These are phyloP conservation scores for Acacia pycnantha DNA, from an alignment of 331 rosid genomes.

Conservation along the genomic window DNA sequence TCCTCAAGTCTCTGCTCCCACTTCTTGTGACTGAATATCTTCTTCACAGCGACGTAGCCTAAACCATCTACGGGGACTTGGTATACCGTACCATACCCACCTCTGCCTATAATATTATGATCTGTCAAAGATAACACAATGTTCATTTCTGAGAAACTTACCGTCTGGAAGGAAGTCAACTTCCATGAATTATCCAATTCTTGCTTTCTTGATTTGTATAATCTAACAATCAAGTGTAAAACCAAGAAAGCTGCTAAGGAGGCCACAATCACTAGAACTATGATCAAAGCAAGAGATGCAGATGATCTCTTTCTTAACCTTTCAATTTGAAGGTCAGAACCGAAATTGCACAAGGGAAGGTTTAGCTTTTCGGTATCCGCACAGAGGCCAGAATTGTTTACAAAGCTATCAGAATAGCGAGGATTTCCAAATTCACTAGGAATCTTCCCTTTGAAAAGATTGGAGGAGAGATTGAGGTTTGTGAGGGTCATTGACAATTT, in stretches of 20 bases:
- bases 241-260: conserved; percentile 19
- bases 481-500: neutral
- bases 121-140: conserved; percentile 45
- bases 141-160: conserved; percentile 40
- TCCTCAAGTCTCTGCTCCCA: conserved; percentile 45
- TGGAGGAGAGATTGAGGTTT: conserved; percentile 53
- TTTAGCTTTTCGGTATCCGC: conserved; percentile 7
- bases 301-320: conserved; percentile 29
- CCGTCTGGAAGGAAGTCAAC: conserved; percentile 53
- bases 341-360: conserved; percentile 35
- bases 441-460: conserved; percentile 43
- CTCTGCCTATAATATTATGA: conserved; percentile 51
- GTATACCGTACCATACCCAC: conserved; percentile 64
- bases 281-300: conserved; percentile 36
- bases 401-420: conserved; percentile 39
- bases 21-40: conserved; percentile 36
- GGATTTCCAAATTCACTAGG: conserved; percentile 33
- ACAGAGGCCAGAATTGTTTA: conserved; percentile 54
- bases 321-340: neutral
- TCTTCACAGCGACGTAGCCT: conserved; percentile 59
- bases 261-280: conserved; percentile 19
- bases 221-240: neutral
- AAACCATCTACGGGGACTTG: conserved; percentile 27
- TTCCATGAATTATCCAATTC: conserved; percentile 40
- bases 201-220: conserved; percentile 15